Evolutionary conservation across 2,329 filamentous ascomycete species (phyloP).

Genomic region (Trichoderma sp.): DNA sequence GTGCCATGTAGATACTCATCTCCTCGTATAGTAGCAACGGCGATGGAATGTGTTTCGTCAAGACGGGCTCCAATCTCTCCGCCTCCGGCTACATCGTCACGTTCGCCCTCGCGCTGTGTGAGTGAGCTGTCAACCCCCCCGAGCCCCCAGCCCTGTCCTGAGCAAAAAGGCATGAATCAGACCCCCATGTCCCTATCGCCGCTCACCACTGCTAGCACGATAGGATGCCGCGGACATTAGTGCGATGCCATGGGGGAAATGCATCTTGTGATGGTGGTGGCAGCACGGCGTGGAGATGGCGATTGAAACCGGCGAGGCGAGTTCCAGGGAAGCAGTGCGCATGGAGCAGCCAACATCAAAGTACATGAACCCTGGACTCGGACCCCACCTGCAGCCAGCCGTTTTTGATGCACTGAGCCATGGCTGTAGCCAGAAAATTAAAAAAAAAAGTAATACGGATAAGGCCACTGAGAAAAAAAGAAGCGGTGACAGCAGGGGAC

Average conservation of each 20-base stretch:
- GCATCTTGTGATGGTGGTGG: neutral
- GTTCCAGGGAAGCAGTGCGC: neutral
- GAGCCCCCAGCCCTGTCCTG: conserved; percentile 21
- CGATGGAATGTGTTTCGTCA: neutral
- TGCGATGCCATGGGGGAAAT: neutral
- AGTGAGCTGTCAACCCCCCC: conserved; percentile 23
- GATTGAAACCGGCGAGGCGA: conserved; percentile 21
- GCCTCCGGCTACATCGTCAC: conserved; percentile 17
- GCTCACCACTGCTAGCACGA: neutral
- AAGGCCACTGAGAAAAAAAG: neutral
- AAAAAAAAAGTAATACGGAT: neutral
- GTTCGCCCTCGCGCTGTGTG: conserved; percentile 7
- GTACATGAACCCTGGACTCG: neutral
- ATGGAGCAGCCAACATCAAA: neutral
- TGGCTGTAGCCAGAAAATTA: neutral
- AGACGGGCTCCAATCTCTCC: neutral
- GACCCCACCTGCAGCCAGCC: neutral
- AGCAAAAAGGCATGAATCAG: conserved; percentile 19
- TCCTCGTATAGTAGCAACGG: neutral
- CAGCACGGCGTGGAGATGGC: neutral
- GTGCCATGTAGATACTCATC: neutral
- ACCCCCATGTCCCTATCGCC: conserved; percentile 4
- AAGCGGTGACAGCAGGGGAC: conserved; percentile 19
- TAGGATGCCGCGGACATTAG: conserved; percentile 26
- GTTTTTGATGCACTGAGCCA: neutral